phyloP scores from a whole-genome alignment of 148 eudicot species.

The Vaccinium myrtillus region DNA sequence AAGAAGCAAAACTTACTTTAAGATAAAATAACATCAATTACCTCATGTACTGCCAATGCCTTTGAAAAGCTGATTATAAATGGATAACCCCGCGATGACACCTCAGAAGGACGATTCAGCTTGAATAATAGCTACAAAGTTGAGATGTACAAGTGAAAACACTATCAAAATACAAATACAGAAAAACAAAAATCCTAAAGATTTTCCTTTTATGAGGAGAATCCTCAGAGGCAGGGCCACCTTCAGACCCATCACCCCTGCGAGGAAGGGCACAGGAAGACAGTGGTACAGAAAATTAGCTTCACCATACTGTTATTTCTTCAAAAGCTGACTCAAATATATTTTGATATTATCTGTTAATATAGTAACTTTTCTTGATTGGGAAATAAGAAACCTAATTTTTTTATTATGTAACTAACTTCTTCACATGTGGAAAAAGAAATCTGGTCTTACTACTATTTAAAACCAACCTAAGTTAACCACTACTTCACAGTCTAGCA shows the following conservation, averaged over 20 bases:
- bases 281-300: neutral
- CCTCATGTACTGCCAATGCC: slow-evolving; percentile 78
- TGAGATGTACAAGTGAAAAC: slow-evolving; percentile 18
- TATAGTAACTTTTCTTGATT: neutral
- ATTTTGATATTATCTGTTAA: neutral
- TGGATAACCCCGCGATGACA: slow-evolving; percentile 85
- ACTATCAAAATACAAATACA: neutral
- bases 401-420: neutral
- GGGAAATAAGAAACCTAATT: slow-evolving; percentile 4
- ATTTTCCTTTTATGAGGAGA: neutral
- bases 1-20: neutral
- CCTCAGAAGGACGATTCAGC: slow-evolving; percentile 91
- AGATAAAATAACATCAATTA: slow-evolving; percentile 23
- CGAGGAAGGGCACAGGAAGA: neutral
- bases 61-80: slow-evolving; percentile 86
- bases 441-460: neutral
- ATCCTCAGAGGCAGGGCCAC: neutral
- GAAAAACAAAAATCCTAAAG: neutral
- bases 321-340: neutral
- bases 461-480: slow-evolving; percentile 21
- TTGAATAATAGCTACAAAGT: slow-evolving; percentile 75
- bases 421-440: neutral
- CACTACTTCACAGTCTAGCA: slow-evolving; percentile 21
- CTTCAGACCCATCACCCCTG: neutral
- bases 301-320: neutral